Evolutionary conservation across 2,329 filamentous ascomycete species (phyloP), one percentile per base, ranked within the genome.

Genomic region (Xylaria sp.): DNA sequence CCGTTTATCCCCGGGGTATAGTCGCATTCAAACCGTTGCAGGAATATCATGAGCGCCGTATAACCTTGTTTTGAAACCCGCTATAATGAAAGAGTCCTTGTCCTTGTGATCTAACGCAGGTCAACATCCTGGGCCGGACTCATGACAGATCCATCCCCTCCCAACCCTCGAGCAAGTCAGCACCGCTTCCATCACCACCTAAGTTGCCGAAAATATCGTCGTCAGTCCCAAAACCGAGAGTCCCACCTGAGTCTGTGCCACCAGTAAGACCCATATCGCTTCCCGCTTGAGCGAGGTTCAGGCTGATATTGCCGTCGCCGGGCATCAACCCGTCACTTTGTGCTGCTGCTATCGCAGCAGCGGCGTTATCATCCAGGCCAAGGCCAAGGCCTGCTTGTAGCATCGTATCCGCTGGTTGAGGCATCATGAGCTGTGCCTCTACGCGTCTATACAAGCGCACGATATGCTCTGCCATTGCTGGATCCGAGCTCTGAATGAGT

Each of bases 371-470:
- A 62, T 80, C 80, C 3, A 85, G 73, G 41, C 78, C 81, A 6
- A 86, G 77, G 13, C 77, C 78, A 61, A 86, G 80, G 46, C 82
- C 82, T 4, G 78, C 77, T 54, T 83, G 82, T 20, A 86, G 79
- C 73, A 86, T 82, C 2, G 78, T 74, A 62, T 81, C 74, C 77
- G 79, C 72, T 10, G 77, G 73, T 69, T 79, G 73, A 18, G 80
- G 74, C 66, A 80, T 71, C 41, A 82, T 81, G 82, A 92, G 85
- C 76, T 91, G 90, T n/a, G 86, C 85, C 78, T 93, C 90, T 12
- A 92, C 89, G 2, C 85, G 84, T 31, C 90, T 84, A 76, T 91
- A 83, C 8, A 92, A 84, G 8, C 90, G 87, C 10, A 91, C 87
- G 15, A 89, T 81, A 9, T 86, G 86, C 78, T 92, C 90, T 1